Percentiles rank a stretch among this genome's conserved stretches.
phyloP scores from a whole-genome alignment of 75 land plant species.

The Sequoia sempervirens region DNA sequence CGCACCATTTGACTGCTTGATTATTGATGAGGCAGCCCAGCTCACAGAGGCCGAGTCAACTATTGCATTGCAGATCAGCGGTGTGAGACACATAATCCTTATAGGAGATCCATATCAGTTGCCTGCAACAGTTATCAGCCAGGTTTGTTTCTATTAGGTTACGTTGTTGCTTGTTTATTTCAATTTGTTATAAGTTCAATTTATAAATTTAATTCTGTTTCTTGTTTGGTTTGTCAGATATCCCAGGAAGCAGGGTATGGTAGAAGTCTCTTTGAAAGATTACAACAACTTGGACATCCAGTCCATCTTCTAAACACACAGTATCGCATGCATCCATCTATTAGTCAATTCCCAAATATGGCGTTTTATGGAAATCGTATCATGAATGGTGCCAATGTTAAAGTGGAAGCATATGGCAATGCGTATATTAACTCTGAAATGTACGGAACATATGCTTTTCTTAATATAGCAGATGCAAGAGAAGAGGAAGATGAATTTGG shows the following conservation, averaged over 20 bases:
- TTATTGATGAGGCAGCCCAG: slow-evolving; percentile 89
- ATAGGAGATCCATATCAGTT: slow-evolving; percentile 83
- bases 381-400: slow-evolving; percentile 54
- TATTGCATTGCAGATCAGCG: slow-evolving; percentile 46
- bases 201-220: not conserved
- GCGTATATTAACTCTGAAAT: slow-evolving; percentile 25
- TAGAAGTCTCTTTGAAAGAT: slow-evolving; percentile 82
- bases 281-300: slow-evolving; percentile 44
- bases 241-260: slow-evolving; percentile 49
- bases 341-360: slow-evolving; percentile 71
- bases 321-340: slow-evolving; percentile 85
- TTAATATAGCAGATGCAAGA: slow-evolving; percentile 43
- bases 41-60: slow-evolving; percentile 72
- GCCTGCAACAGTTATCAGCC: slow-evolving; percentile 66
- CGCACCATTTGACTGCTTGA: slow-evolving; percentile 35
- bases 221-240: slow-evolving; percentile 28
- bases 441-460: slow-evolving; percentile 71
- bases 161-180: slow-evolving; percentile 14
- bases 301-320: slow-evolving; percentile 58
- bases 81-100: slow-evolving; percentile 51
- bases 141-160: slow-evolving; percentile 39
- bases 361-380: slow-evolving; percentile 49
- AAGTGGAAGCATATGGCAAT: slow-evolving; percentile 22
- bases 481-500: slow-evolving; percentile 32
- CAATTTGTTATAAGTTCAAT: slow-evolving; percentile 10